These are phyloP conservation scores for Heterobasidion annosum DNA, from an alignment of 1,284 basidiomycete genomes.

Conservation along the genomic window DNA sequence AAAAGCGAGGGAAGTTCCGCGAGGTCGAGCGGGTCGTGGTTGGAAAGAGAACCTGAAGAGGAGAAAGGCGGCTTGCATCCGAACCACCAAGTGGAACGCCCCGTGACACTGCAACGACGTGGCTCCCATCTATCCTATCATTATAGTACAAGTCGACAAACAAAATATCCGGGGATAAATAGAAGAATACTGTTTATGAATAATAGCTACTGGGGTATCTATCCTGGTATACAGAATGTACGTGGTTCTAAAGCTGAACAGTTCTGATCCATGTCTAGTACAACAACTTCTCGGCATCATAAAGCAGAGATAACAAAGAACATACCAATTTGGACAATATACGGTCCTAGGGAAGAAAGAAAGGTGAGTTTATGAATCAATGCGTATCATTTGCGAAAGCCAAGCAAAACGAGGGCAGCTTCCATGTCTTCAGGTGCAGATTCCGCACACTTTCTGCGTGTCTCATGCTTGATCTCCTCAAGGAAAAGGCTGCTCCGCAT, in stretches of 20 bases:
- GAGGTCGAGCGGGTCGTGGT: background rate
- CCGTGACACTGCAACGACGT: background rate
- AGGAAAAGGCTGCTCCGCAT: background rate
- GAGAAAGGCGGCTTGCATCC: too few relatives aligned
- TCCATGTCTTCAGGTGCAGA: constrained; percentile 26
- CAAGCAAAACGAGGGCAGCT: constrained; percentile 33
- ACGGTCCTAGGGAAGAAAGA: background rate
- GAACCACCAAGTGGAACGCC: too few relatives aligned
- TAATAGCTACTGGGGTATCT: background rate
- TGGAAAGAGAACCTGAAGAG: background rate
- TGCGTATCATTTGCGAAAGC: constrained; percentile 22
- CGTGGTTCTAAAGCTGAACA: background rate
- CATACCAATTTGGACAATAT: background rate
- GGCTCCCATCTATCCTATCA: background rate
- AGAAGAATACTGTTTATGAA: background rate
- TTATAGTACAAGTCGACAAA: background rate
- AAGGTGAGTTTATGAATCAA: background rate
- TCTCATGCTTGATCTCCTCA: background rate
- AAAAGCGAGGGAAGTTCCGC: constrained; percentile 1
- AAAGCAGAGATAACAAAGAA: background rate
- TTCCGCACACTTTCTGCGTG: constrained; percentile 4
- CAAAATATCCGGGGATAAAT: background rate
- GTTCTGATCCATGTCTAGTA: too few relatives aligned
- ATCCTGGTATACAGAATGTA: background rate
- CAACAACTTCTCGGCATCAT: background rate